These are phyloP conservation scores for Fusarium burgessii DNA, from an alignment of 2,329 filamentous ascomycete species.

Conservation along the genomic window DNA sequence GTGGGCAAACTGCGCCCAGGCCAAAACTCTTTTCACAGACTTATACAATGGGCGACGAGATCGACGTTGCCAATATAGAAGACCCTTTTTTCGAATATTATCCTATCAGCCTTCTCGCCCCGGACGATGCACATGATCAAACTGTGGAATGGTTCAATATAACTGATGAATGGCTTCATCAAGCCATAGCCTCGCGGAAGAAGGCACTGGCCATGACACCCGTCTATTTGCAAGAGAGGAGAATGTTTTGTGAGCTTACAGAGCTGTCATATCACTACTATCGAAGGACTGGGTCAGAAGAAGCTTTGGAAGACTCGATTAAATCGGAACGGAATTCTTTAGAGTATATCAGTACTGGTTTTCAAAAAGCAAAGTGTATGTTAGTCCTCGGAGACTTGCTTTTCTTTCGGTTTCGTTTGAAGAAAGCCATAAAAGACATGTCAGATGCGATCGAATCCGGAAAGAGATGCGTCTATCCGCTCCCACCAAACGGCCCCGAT, in stretches of 20 bases:
- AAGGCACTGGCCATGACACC: neutral
- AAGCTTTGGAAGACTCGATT: neutral
- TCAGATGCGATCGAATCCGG: neutral
- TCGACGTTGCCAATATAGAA: no score
- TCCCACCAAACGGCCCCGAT: neutral
- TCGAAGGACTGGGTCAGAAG: fast-evolving
- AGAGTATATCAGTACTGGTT: neutral
- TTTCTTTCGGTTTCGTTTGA: fast-evolving
- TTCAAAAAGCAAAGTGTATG: neutral
- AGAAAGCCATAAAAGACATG: neutral
- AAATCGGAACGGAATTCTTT: neutral
- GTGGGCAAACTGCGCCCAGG: no score
- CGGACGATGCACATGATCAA: neutral
- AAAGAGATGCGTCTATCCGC: neutral
- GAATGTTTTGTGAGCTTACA: neutral
- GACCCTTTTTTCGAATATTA: neutral
- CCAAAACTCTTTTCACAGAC: no score
- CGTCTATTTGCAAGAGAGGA: neutral
- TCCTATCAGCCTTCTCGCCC: fast-evolving
- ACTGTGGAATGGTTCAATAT: neutral
- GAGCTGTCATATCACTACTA: neutral
- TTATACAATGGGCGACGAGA: no score
- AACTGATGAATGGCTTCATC: neutral
- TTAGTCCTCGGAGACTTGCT: neutral
- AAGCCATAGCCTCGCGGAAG: neutral